Percentiles rank a stretch among this genome's conserved stretches.
Evolutionary conservation across 2,329 filamentous ascomycete genomes (phyloP).

Genomic region (Sporothrix phasma): DNA sequence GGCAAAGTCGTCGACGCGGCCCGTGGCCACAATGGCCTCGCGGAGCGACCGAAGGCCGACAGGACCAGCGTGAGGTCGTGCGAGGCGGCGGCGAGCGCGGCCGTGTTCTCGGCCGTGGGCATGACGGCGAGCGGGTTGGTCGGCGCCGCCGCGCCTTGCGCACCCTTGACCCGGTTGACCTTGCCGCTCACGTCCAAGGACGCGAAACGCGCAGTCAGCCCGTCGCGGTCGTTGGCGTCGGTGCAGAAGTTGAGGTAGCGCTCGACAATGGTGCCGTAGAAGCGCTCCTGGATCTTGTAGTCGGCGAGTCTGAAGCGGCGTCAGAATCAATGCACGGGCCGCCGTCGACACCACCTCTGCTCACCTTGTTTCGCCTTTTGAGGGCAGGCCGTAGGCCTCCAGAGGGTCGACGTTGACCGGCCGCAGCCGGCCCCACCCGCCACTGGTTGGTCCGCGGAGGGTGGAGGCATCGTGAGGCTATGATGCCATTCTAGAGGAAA

Average conservation of each 20-base stretch:
- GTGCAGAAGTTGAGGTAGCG: conserved; percentile 87
- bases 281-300: conserved; percentile 68
- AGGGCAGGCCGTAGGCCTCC: conserved; percentile 73
- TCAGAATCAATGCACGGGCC: neutral
- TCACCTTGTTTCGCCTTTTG: conserved; percentile 87
- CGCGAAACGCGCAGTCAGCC: conserved; percentile 65
- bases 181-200: conserved; percentile 39
- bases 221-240: conserved; percentile 57
- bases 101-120: neutral
- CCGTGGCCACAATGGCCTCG: conserved; percentile 75
- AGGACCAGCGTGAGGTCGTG: conserved; percentile 65
- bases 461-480: conserved; percentile 17
- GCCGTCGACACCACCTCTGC: conserved; percentile 19
- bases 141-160: too few relatives aligned
- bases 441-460: conserved; percentile 33
- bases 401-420: conserved; percentile 66
- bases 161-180: neutral
- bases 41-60: conserved; percentile 83
- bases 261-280: conserved; percentile 79
- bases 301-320: conserved; percentile 51
- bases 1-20: conserved; percentile 68
- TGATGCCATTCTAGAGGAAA: conserved; percentile 12
- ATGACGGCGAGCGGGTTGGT: neutral
- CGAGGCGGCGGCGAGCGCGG: conserved; percentile 20
- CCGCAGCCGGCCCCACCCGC: conserved; percentile 61